A percentile compares a stretch with the other conserved stretches of the same genome.
phyloP scores from a whole-genome alignment of 1,139 yeast genomes.

The Protomyces inundatus region DNA sequence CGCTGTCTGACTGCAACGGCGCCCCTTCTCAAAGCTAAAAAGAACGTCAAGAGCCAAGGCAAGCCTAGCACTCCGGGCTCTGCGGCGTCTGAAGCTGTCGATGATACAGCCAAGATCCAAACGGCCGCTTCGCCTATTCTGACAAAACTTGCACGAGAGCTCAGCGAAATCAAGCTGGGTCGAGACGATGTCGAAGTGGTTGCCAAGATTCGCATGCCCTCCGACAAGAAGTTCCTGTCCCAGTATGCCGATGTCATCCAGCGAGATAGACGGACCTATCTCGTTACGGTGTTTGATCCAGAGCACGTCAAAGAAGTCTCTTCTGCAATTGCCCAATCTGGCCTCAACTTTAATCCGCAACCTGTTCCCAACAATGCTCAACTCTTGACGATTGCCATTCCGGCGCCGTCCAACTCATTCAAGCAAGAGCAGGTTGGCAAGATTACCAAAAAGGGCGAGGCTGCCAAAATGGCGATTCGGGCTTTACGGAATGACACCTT shows the following conservation, averaged over 20 bases:
- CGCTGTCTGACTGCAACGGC: too few relatives aligned
- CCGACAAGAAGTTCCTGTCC: neutral
- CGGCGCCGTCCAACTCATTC: neutral
- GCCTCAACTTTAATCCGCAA: slow-evolving; percentile 13
- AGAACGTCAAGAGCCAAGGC: too few relatives aligned
- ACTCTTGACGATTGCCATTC: slow-evolving; percentile 11
- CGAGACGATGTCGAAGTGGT: neutral
- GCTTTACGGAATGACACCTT: slow-evolving; percentile 2
- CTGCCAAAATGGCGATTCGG: neutral
- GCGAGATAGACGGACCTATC: slow-evolving; percentile 6
- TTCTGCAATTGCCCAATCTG: slow-evolving; percentile 12
- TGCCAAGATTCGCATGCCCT: neutral
- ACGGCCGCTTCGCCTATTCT: too few relatives aligned
- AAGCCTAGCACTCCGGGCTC: too few relatives aligned
- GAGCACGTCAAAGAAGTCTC: slow-evolving; percentile 15
- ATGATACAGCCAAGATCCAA: too few relatives aligned
- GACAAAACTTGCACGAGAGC: neutral
- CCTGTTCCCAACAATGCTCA: slow-evolving; percentile 15
- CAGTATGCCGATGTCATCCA: slow-evolving; percentile 8
- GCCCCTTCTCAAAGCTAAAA: too few relatives aligned
- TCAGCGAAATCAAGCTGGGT: neutral
- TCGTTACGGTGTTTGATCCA: slow-evolving; percentile 21
- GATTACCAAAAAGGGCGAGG: neutral
- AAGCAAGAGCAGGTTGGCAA: neutral
- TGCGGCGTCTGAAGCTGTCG: too few relatives aligned